These are phyloP conservation scores for Ophiocordyceps australis DNA, from an alignment of 2,329 filamentous ascomycete species.

Conservation along the genomic window DNA sequence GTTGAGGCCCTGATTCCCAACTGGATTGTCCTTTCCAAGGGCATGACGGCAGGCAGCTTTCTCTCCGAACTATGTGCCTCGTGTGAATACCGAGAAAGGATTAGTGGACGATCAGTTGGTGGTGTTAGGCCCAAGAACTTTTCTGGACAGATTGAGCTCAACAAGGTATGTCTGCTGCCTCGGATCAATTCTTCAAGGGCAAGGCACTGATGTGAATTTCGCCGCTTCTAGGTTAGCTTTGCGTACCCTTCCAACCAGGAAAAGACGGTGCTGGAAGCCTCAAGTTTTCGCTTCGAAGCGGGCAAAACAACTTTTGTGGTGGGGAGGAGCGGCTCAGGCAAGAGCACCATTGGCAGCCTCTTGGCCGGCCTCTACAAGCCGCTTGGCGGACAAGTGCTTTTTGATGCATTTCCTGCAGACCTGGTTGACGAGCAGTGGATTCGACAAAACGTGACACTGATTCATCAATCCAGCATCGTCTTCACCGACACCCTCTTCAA, in stretches of 20 bases:
- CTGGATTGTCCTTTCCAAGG: slow-evolving; percentile 61
- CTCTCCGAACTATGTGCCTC: slow-evolving; percentile 19
- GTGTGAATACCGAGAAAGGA: too few species aligned
- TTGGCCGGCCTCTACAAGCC: slow-evolving; percentile 63
- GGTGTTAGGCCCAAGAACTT: slow-evolving; percentile 22
- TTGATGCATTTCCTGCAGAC: slow-evolving; percentile 49
- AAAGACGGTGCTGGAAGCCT: slow-evolving; percentile 37
- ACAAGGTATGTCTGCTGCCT: slow-evolving; percentile 32
- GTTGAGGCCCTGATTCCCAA: slow-evolving; percentile 60
- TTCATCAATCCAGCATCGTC: slow-evolving; percentile 66
- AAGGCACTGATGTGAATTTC: too few species aligned
- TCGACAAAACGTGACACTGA: slow-evolving; percentile 55
- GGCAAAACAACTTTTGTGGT: slow-evolving; percentile 66
- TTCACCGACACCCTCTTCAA: slow-evolving; percentile 65
- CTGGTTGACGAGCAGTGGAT: slow-evolving; percentile 53
- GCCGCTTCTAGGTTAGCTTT: slow-evolving; percentile 47
- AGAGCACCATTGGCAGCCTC: slow-evolving; percentile 73
- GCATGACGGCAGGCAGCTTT: slow-evolving; percentile 51
- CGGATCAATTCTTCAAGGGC: too few species aligned
- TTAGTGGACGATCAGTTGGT: too few species aligned
- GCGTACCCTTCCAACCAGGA: slow-evolving; percentile 57
- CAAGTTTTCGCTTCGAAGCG: slow-evolving; percentile 51
- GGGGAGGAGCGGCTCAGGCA: slow-evolving; percentile 77
- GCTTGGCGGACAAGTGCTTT: slow-evolving; percentile 39
- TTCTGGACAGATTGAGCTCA: slow-evolving; percentile 50